phyloP scores from a whole-genome alignment of 176 grass and related monocot genomes.

The Carex parvula region DNA sequence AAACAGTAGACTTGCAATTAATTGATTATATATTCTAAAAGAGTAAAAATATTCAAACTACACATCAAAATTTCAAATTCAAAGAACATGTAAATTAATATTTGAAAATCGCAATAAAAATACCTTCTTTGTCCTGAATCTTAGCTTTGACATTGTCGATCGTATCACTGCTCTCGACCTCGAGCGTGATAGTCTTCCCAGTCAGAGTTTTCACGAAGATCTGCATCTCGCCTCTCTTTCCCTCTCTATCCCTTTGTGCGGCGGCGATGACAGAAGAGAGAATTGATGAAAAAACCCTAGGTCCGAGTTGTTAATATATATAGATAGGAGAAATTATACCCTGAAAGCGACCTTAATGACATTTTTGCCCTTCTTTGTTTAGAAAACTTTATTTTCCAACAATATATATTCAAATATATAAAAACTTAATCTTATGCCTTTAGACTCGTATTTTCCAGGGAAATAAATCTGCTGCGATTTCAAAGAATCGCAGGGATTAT shows the following conservation, averaged over 20 bases:
- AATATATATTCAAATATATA: too few relatives aligned
- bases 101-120: background rate
- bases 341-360: background rate
- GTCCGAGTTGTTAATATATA: background rate
- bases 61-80: too few relatives aligned
- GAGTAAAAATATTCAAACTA: background rate
- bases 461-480: too few relatives aligned
- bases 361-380: background rate
- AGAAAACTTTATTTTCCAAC: too few relatives aligned
- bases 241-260: background rate
- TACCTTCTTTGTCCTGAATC: conserved; percentile 98
- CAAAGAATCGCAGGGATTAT: too few relatives aligned
- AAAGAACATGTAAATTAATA: background rate
- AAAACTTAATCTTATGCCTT: too few relatives aligned
- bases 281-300: conserved; percentile 18
- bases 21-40: background rate
- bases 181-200: conserved; percentile 94
- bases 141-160: conserved; percentile 99
- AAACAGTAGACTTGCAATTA: background rate
- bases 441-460: too few relatives aligned
- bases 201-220: conserved; percentile 98
- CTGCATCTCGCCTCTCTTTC: conserved; percentile 58
- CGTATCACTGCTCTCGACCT: conserved; percentile 98
- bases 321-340: background rate
- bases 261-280: background rate